phyloP scores from a whole-genome alignment of 192 early-diverging fungal genomes.

The Dissophora ornata region DNA sequence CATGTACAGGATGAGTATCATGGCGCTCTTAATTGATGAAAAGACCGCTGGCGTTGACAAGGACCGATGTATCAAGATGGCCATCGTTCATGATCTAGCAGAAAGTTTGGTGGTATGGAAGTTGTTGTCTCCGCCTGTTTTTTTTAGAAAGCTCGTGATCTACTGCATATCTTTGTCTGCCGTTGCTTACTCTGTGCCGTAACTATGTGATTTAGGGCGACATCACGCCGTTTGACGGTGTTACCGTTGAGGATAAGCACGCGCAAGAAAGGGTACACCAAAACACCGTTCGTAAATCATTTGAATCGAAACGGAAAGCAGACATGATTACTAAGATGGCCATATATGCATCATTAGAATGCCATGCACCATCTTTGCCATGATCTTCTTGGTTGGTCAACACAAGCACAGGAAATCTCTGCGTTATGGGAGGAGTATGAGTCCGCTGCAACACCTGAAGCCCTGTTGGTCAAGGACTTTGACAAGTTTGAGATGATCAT shows the following conservation, averaged over 20 bases:
- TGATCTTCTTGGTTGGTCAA: slow-evolving; percentile 63
- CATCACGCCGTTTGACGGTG: slow-evolving; percentile 86
- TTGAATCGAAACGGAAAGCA: no score
- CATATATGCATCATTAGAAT: slow-evolving; percentile 36
- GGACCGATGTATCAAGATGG: slow-evolving; percentile 88
- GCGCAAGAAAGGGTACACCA: slow-evolving; percentile 70
- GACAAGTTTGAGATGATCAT: slow-evolving; percentile 99
- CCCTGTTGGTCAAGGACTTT: slow-evolving; percentile 87
- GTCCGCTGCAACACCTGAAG: slow-evolving; percentile 75
- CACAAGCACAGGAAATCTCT: slow-evolving; percentile 76
- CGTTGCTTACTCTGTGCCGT: background rate
- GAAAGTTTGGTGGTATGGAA: slow-evolving; percentile 81
- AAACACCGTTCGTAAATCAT: no score
- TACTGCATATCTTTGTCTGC: background rate
- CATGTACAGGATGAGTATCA: slow-evolving; percentile 94
- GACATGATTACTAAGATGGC: background rate
- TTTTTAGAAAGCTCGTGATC: no score
- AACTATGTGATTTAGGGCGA: slow-evolving; percentile 69
- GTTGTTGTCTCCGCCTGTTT: no score
- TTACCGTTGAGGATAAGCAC: slow-evolving; percentile 84
- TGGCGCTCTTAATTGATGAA: slow-evolving; percentile 88
- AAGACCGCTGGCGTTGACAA: slow-evolving; percentile 65
- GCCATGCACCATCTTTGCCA: slow-evolving; percentile 74
- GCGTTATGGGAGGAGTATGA: slow-evolving; percentile 91
- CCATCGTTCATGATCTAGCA: slow-evolving; percentile 93